These are phyloP conservation scores for Acanthamoeba healyi DNA, from an alignment of 208 protist species.

Conservation along the genomic window DNA sequence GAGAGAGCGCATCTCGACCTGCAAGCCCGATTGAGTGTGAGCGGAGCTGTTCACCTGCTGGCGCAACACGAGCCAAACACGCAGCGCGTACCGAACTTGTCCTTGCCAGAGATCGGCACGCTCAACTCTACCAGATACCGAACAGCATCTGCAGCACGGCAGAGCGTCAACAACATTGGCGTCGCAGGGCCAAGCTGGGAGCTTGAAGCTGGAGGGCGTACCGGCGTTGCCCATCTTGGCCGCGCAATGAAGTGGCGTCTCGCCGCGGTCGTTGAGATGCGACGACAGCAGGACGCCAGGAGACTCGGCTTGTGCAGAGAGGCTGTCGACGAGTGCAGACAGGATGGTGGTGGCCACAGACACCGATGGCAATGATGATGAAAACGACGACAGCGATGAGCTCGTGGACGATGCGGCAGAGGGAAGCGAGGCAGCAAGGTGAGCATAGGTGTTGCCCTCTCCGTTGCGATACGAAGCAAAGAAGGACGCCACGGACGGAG, in stretches of 20 bases:
- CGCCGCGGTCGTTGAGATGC: not conserved
- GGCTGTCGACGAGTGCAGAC: not conserved
- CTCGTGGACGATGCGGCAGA: no score
- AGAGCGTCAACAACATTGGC: no score
- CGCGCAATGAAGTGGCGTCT: not conserved
- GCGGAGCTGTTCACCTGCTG: no score
- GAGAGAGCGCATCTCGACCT: not conserved
- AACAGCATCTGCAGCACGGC: not conserved
- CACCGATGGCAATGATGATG: no score
- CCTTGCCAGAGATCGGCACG: not conserved
- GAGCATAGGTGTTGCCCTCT: not conserved
- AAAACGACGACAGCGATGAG: not conserved
- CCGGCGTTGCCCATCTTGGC: conserved; percentile 3
- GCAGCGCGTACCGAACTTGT: no score
- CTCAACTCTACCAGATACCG: not conserved
- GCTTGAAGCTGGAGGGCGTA: not conserved
- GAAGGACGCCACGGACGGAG: not conserved
- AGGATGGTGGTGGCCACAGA: not conserved
- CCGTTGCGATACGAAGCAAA: not conserved
- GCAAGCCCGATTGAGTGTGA: no score
- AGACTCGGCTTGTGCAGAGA: no score
- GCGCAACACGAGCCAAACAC: no score
- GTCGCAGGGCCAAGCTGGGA: no score
- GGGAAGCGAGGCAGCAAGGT: not conserved
- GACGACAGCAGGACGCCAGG: not conserved